Evolutionary conservation across 495 filamentous ascomycete species (phyloP).

Genomic region (Hypoxylon fragiforme): DNA sequence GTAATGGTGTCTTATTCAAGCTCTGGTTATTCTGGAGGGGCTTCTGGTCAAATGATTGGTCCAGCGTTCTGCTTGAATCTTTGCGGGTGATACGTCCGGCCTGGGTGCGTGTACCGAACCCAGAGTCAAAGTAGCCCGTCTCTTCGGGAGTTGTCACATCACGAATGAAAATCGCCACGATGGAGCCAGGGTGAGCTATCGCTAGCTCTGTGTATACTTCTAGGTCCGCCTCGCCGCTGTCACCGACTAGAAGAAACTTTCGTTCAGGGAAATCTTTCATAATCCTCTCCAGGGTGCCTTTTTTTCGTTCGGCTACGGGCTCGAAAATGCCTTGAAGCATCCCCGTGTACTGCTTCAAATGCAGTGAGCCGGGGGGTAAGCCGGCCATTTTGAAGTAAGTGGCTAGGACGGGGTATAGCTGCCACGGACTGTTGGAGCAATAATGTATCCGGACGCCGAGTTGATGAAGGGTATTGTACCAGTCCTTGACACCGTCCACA

Average conservation of each 20-base stretch:
- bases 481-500: slow-evolving; percentile 82
- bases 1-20: slow-evolving; percentile 35
- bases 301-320: slow-evolving; percentile 93
- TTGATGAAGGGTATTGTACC: slow-evolving; percentile 76
- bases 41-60: slow-evolving; percentile 35
- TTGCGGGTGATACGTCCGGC: slow-evolving; percentile 12
- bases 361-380: slow-evolving; percentile 84
- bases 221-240: slow-evolving; percentile 94
- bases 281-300: slow-evolving; percentile 79
- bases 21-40: slow-evolving; percentile 34
- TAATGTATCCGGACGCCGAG: slow-evolving; percentile 88
- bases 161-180: slow-evolving; percentile 84
- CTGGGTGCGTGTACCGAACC: slow-evolving; percentile 46
- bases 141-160: slow-evolving; percentile 82
- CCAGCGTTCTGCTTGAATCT: slow-evolving; percentile 1
- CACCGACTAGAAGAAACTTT: slow-evolving; percentile 88
- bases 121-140: slow-evolving; percentile 75
- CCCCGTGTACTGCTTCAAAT: slow-evolving; percentile 92
- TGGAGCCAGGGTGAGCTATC: slow-evolving; percentile 75
- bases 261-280: slow-evolving; percentile 86
- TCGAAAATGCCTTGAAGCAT: slow-evolving; percentile 98
- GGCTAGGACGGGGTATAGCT: slow-evolving; percentile 85
- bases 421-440: slow-evolving; percentile 94
- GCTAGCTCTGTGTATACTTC: slow-evolving; percentile 97
- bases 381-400: slow-evolving; percentile 80